Conservation (phyloP, 352 stramenopile species). For the Aphanomyces astaci region DNA sequence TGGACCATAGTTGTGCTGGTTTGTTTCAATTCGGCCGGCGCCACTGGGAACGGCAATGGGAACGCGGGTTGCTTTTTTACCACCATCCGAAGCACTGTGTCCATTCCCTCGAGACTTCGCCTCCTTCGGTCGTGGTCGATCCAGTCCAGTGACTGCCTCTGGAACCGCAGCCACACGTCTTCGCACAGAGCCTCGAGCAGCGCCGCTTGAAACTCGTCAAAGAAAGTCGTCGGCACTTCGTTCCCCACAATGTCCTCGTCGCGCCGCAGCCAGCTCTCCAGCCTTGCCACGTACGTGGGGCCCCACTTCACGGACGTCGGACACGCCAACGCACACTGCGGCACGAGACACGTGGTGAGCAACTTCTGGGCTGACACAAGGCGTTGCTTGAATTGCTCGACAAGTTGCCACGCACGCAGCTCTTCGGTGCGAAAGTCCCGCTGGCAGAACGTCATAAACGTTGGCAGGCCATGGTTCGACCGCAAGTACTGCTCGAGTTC, state of each 20-base stretch:
- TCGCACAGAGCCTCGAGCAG: neutral
- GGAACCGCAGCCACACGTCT: neutral
- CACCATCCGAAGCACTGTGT: neutral
- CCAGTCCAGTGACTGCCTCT: neutral
- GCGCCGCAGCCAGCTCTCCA: neutral
- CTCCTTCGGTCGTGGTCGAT: neutral
- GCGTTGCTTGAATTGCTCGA: neutral
- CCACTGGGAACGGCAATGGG: no score
- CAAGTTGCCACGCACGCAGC: neutral
- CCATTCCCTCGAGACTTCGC: neutral
- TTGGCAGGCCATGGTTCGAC: neutral
- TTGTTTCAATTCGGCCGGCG: no score
- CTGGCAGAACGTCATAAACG: neutral
- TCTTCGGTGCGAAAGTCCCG: neutral
- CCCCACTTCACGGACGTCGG: neutral
- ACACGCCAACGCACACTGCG: neutral
- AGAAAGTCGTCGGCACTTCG: neutral
- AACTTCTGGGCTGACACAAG: neutral
- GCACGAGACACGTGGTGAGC: neutral
- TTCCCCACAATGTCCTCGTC: neutral
- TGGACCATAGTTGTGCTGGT: no score
- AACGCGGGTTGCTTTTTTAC: no score
- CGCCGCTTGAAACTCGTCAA: neutral
- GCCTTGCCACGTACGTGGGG: neutral
- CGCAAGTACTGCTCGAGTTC: neutral